phyloP scores from a whole-genome alignment of 1,284 basidiomycete genomes.

The Rhodotorula sp. region DNA sequence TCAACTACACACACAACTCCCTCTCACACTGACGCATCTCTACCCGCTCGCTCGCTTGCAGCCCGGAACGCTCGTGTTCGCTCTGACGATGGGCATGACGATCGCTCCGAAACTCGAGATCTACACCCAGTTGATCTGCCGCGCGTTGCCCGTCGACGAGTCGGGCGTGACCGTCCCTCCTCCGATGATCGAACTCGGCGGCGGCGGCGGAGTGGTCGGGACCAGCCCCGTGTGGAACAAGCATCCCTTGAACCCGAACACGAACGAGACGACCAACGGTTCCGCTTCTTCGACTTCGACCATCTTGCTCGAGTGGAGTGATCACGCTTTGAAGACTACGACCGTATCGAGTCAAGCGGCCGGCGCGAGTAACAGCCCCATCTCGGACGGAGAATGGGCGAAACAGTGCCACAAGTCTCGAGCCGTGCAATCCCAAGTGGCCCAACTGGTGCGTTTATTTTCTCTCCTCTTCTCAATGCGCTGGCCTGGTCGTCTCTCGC shows the following conservation, averaged over 20 bases:
- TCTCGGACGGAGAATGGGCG: conserved; percentile 15
- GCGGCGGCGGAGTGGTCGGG: background rate
- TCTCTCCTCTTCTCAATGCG: background rate
- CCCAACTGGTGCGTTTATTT: conserved; percentile 14
- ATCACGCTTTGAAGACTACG: background rate
- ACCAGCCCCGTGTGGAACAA: background rate
- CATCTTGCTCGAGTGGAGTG: background rate
- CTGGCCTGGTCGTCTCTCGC: background rate
- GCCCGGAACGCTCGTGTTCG: conserved; percentile 31
- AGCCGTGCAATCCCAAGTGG: conserved; percentile 22
- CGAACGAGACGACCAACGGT: background rate
- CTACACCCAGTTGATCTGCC: conserved; percentile 39
- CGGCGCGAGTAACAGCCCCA: background rate
- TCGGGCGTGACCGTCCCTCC: conserved; percentile 20
- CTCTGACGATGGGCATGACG: conserved; percentile 36
- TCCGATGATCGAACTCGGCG: conserved; percentile 9
- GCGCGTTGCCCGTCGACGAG: conserved; percentile 12
- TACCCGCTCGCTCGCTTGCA: background rate
- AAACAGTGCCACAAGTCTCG: conserved; percentile 21
- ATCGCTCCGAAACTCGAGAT: conserved; percentile 39
- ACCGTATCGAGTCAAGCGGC: background rate
- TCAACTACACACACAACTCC: too few species aligned
- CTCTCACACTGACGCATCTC: background rate
- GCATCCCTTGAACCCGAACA: background rate
- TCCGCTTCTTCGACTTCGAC: background rate